phyloP scores from a whole-genome alignment of 139 green algal species.

The Ettlia oleoabundans region DNA sequence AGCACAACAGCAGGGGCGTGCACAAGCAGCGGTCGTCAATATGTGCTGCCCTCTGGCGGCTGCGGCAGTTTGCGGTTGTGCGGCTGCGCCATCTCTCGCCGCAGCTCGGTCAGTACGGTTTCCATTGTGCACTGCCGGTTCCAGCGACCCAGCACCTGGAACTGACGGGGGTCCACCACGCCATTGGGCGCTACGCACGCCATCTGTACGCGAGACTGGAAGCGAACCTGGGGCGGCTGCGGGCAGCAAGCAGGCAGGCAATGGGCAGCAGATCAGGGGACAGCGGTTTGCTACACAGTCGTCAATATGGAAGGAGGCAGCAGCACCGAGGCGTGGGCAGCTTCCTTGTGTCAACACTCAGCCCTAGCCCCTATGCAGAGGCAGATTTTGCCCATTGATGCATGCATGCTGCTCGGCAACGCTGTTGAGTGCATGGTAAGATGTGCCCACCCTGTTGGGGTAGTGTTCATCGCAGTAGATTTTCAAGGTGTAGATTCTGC shows the following conservation, averaged over 20 bases:
- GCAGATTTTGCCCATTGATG: no score
- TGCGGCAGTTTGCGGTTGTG: conserved; percentile 91
- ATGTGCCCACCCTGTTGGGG: conserved; percentile 69
- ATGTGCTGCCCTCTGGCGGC: conserved; percentile 81
- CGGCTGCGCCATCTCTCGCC: conserved; percentile 85
- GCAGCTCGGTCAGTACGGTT: conserved; percentile 72
- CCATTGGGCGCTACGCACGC: conserved; percentile 52
- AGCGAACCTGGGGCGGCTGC: conserved; percentile 58
- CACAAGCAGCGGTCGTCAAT: conserved; percentile 13
- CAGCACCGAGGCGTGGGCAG: neutral
- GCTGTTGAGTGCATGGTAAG: no score
- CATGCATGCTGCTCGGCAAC: no score
- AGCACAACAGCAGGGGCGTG: neutral
- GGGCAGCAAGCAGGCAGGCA: neutral
- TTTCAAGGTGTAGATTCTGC: conserved; percentile 92
- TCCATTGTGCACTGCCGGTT: conserved; percentile 84
- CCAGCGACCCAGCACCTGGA: conserved; percentile 85
- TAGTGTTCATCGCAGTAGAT: conserved; percentile 88
- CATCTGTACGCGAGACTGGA: conserved; percentile 63
- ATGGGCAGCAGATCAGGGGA: neutral
- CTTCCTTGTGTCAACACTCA: no score
- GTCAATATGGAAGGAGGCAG: neutral
- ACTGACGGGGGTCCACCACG: conserved; percentile 55
- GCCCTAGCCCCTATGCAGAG: no score
- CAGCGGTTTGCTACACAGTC: neutral